Evolutionary conservation across 208 protist species (phyloP).

Genomic region (Acanthamoeba comandoni): DNA sequence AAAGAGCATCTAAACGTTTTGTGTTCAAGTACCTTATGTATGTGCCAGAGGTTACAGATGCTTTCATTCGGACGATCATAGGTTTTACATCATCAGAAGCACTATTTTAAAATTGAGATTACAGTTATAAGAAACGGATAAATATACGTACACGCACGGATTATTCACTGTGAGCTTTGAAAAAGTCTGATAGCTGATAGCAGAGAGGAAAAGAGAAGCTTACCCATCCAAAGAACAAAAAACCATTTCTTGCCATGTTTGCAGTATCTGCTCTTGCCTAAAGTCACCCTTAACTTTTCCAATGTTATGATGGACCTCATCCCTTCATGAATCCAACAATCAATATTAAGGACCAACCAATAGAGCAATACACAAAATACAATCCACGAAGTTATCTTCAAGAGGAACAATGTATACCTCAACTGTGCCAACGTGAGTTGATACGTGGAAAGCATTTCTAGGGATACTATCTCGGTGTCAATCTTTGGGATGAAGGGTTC

Average conservation of each 20-base stretch:
- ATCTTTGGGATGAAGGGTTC: neutral
- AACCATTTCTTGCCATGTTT: constrained; percentile 24
- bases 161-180: no score
- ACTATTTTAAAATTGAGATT: neutral
- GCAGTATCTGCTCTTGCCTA: constrained; percentile 34
- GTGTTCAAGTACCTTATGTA: constrained; percentile 23
- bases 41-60: constrained; percentile 23
- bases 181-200: no score
- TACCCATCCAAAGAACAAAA: no score
- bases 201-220: no score
- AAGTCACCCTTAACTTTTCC: constrained; percentile 31
- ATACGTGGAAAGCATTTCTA: neutral
- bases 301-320: constrained; percentile 10
- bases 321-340: no score
- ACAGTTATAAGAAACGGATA: neutral
- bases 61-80: constrained; percentile 3
- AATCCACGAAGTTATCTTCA: no score
- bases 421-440: neutral
- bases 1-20: no score
- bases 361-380: no score
- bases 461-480: neutral
- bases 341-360: no score
- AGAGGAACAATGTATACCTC: no score
- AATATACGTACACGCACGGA: no score
- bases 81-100: neutral